A percentile compares a stretch with the other conserved stretches of the same genome.
Evolutionary conservation across 331 rosid genomes (phyloP).

Genomic region (Stylosanthes scabra): DNA sequence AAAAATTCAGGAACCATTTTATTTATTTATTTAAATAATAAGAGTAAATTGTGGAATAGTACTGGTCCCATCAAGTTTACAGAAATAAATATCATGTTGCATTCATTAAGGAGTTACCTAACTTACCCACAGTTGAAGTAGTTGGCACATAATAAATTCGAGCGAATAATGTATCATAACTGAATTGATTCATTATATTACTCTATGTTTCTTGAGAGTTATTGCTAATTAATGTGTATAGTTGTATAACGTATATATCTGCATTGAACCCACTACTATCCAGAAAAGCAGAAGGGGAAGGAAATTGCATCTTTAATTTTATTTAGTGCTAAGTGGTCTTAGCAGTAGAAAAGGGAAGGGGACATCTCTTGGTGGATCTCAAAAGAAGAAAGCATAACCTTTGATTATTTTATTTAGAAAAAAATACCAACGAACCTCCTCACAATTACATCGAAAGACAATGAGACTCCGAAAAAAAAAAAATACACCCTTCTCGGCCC

Average conservation of each 20-base stretch:
- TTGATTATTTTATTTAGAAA: constrained; percentile 9
- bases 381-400: constrained; percentile 19
- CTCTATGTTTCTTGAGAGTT: constrained; percentile 6
- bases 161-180: background rate
- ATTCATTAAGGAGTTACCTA: constrained; percentile 5
- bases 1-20: too few species aligned
- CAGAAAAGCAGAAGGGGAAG: constrained; percentile 7
- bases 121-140: constrained; percentile 21
- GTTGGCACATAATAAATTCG: constrained; percentile 42
- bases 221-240: background rate
- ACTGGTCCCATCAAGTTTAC: constrained; percentile 28
- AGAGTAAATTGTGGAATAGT: background rate
- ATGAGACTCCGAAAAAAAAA: too few species aligned
- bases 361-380: constrained; percentile 20
- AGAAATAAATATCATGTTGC: constrained; percentile 39
- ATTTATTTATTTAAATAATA: background rate
- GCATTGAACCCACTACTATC: constrained; percentile 19
- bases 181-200: constrained; percentile 8
- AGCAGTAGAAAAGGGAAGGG: constrained; percentile 7
- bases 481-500: too few species aligned
- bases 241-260: background rate
- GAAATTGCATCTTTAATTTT: background rate
- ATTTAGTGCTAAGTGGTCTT: constrained; percentile 14
- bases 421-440: too few species aligned
- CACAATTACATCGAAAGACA: too few species aligned